Conservation (phyloP, 768 basidiomycete genomes). For the Termitomyces heimii region DNA sequence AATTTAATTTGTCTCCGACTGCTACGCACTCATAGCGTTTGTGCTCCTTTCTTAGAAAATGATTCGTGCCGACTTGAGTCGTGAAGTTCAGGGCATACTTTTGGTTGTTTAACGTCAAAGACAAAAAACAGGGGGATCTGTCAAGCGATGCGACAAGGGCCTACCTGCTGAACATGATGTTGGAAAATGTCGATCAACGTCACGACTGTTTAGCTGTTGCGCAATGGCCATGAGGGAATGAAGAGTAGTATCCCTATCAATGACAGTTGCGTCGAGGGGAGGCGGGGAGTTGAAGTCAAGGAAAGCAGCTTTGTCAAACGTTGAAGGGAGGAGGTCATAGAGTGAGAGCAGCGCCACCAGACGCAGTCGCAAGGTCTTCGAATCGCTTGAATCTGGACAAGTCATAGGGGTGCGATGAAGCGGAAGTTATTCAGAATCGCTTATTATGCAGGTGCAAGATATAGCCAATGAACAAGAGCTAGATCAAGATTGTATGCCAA, state of each 20-base stretch:
- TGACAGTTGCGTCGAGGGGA: constrained; percentile 7
- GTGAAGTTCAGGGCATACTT: background rate
- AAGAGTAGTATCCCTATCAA: constrained; percentile 11
- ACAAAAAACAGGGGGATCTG: background rate
- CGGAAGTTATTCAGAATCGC: background rate
- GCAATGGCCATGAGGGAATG: constrained; percentile 11
- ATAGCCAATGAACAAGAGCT: background rate
- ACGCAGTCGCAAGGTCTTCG: constrained; percentile 10
- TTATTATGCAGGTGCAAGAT: background rate
- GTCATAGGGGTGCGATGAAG: background rate
- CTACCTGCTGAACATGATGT: background rate
- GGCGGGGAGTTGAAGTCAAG: constrained; percentile 16
- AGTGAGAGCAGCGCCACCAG: constrained; percentile 15
- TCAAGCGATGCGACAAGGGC: background rate
- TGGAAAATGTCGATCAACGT: background rate
- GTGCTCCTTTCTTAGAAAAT: background rate
- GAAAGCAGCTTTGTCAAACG: constrained; percentile 10
- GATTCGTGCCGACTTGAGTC: background rate
- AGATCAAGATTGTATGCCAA: constrained; percentile 5
- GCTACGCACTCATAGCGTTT: background rate
- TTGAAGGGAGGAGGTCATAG: constrained; percentile 15
- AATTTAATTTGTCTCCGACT: background rate
- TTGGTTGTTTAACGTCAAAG: background rate
- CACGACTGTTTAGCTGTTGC: constrained; percentile 7
- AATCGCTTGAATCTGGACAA: constrained; percentile 7